phyloP scores from a whole-genome alignment of 2,329 filamentous ascomycete genomes.

The Fusarium neocosmosporiellum region DNA sequence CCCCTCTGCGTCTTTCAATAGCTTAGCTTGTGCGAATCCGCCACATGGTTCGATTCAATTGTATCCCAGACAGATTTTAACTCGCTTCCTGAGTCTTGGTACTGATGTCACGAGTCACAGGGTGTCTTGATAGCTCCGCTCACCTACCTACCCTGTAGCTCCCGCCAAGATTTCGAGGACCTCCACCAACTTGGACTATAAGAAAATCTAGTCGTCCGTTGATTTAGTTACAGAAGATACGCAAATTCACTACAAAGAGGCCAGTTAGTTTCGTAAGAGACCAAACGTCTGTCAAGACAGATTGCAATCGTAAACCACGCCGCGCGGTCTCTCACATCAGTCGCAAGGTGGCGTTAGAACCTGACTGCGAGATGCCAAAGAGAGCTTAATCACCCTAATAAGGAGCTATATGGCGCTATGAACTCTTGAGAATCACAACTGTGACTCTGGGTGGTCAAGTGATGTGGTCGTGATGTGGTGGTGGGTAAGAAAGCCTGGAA shows the following conservation, averaged over 20 bases:
- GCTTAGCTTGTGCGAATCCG: not conserved
- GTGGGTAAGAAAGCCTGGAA: not conserved
- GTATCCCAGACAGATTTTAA: fast-evolving
- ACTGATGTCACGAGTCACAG: too few relatives aligned
- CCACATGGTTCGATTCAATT: fast-evolving
- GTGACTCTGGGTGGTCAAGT: not conserved
- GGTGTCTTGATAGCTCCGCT: not conserved
- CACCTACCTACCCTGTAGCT: not conserved
- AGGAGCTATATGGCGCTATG: not conserved
- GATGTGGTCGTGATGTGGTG: not conserved
- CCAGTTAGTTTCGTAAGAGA: not conserved
- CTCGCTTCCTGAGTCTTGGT: too few relatives aligned
- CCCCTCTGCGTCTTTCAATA: not conserved
- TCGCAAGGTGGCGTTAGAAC: not conserved
- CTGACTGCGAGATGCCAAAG: not conserved
- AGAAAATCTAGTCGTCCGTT: not conserved
- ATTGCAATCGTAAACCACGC: not conserved
- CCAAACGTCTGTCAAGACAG: not conserved
- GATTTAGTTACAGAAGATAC: not conserved
- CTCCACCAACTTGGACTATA: not conserved
- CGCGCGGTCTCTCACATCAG: not conserved
- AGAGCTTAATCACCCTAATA: not conserved
- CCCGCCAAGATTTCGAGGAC: too few relatives aligned
- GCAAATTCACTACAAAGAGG: not conserved
- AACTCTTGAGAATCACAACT: not conserved